Evolutionary conservation across 2,329 filamentous ascomycete genomes (phyloP).

Genomic region (Fusarium dimerum): DNA sequence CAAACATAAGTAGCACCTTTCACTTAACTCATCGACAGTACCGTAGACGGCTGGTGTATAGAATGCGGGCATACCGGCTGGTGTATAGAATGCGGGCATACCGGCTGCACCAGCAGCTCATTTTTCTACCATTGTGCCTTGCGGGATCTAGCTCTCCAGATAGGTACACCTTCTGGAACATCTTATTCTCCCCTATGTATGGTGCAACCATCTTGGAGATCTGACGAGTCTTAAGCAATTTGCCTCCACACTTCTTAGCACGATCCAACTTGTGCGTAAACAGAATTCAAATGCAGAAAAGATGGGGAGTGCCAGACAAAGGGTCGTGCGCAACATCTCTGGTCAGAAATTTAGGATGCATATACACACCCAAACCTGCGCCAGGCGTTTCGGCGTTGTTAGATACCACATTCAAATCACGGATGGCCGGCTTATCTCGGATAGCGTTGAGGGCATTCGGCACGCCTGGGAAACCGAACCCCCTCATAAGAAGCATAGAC

Average conservation of each 20-base stretch:
- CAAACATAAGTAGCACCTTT: no score
- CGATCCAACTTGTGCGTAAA: slow-evolving; percentile 35
- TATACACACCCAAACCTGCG: slow-evolving; percentile 70
- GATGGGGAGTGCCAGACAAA: no score
- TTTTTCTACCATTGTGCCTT: slow-evolving; percentile 85
- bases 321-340: no score
- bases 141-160: slow-evolving; percentile 79
- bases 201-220: slow-evolving; percentile 89
- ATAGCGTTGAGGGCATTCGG: slow-evolving; percentile 75
- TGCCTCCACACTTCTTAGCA: slow-evolving; percentile 47
- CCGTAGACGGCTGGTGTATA: slow-evolving; percentile 84
- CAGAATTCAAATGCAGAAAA: no score
- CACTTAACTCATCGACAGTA: slow-evolving; percentile 63
- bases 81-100: slow-evolving; percentile 89
- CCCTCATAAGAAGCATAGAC: slow-evolving; percentile 73
- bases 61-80: slow-evolving; percentile 86
- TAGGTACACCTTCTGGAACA: slow-evolving; percentile 85
- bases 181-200: slow-evolving; percentile 92
- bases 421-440: slow-evolving; percentile 65
- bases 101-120: slow-evolving; percentile 83
- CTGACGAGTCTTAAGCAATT: slow-evolving; percentile 50
- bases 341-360: no score
- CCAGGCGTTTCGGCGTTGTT: slow-evolving; percentile 89
- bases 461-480: slow-evolving; percentile 80
- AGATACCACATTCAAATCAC: slow-evolving; percentile 79